A percentile compares a stretch with the other conserved stretches of the same genome.
Conservation (phyloP, 306 rosid genomes). For the Aeschynomene evenia region DNA sequence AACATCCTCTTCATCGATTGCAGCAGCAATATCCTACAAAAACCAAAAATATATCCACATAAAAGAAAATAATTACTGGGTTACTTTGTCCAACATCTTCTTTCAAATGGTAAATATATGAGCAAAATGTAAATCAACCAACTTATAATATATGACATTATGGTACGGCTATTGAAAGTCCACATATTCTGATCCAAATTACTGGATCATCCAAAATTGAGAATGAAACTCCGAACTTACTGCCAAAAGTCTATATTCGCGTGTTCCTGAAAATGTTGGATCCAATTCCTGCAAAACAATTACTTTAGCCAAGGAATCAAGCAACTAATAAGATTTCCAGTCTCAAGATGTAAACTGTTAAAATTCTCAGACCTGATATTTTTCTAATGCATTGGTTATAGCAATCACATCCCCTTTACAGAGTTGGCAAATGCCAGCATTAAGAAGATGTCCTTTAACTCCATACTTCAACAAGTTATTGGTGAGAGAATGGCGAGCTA, state of each 20-base stretch:
- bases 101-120: background rate
- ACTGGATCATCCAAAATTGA: background rate
- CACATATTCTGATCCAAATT: slow-evolving; percentile 2
- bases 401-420: slow-evolving; percentile 86
- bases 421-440: slow-evolving; percentile 96
- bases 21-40: slow-evolving; percentile 74
- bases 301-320: slow-evolving; percentile 19
- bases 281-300: slow-evolving; percentile 79
- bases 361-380: slow-evolving; percentile 62
- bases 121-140: background rate
- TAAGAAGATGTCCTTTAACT: slow-evolving; percentile 95
- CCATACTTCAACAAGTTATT: slow-evolving; percentile 91
- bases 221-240: slow-evolving; percentile 35
- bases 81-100: too few species aligned
- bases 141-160: background rate
- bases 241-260: slow-evolving; percentile 79
- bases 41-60: background rate
- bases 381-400: slow-evolving; percentile 78
- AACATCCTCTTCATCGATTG: slow-evolving; percentile 86
- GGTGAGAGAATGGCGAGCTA: slow-evolving; percentile 84
- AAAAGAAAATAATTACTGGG: too few species aligned
- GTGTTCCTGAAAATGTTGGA: slow-evolving; percentile 90
- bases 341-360: slow-evolving; percentile 23
- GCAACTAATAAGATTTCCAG: slow-evolving; percentile 18
- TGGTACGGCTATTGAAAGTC: background rate